Conservation (phyloP, 805 yeast genomes). For the Wickerhamiella kazuoi region DNA sequence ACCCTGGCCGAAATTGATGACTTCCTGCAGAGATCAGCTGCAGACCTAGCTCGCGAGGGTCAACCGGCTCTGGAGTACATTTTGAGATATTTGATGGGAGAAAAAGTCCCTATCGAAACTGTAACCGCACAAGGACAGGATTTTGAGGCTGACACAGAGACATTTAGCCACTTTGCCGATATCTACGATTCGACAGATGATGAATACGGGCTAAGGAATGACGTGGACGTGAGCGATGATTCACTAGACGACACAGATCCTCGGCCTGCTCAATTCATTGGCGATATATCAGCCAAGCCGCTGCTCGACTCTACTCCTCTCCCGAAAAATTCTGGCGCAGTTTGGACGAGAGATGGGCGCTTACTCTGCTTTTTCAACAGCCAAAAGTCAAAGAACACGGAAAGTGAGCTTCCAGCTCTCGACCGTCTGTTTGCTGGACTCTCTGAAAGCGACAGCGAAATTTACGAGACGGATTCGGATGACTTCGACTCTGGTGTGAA, state of each 20-base stretch:
- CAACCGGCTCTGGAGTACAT: constrained; percentile 67
- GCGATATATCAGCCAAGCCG: constrained; percentile 14
- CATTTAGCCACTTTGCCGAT: constrained; percentile 8
- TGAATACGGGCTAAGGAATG: constrained; percentile 1
- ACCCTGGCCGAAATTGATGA: constrained; percentile 34
- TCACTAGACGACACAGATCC: neutral
- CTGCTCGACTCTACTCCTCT: constrained; percentile 67
- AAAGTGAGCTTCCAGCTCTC: constrained; percentile 3
- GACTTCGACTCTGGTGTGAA: constrained; percentile 8
- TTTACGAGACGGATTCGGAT: constrained; percentile 11
- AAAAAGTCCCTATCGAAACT: constrained; percentile 19
- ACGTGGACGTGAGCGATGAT: neutral
- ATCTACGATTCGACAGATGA: constrained; percentile 19
- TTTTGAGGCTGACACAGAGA: constrained; percentile 15
- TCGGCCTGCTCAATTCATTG: neutral
- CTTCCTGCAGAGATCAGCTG: constrained; percentile 37
- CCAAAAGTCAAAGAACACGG: constrained; percentile 26
- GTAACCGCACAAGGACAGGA: constrained; percentile 19
- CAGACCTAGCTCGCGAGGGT: constrained; percentile 36
- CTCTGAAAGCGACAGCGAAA: constrained; percentile 7
- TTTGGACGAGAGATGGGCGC: constrained; percentile 66
- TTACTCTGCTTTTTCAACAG: constrained; percentile 65
- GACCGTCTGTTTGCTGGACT: constrained; percentile 14
- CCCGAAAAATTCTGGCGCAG: constrained; percentile 87
- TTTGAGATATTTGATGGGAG: constrained; percentile 65